phyloP scores from a whole-genome alignment of 2,329 filamentous ascomycete genomes.

The Colletotrichum shisoi region DNA sequence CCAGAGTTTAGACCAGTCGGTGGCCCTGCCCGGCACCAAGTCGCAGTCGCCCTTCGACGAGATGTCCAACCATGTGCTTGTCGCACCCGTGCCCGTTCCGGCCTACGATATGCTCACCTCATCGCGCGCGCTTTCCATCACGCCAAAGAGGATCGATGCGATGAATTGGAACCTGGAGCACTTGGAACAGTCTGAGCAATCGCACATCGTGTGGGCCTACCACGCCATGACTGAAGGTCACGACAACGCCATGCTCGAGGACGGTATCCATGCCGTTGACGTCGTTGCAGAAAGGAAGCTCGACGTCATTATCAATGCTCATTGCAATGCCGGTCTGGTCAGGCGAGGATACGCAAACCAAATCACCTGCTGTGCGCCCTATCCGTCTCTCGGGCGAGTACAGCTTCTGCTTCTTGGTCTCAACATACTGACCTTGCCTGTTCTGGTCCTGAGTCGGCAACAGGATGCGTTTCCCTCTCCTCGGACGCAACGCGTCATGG shows the following conservation, averaged over 20 bases:
- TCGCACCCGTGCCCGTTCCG: conserved; percentile 58
- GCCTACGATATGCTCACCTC: conserved; percentile 54
- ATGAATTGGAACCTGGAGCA: conserved; percentile 63
- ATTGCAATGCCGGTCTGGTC: conserved; percentile 57
- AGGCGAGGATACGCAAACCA: conserved; percentile 53
- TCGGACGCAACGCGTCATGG: conserved; percentile 35
- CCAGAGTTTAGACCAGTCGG: conserved; percentile 40
- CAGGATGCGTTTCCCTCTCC: conserved; percentile 43
- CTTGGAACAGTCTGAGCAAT: conserved; percentile 51
- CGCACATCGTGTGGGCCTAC: conserved; percentile 61
- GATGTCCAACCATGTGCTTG: conserved; percentile 35
- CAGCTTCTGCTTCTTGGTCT: conserved; percentile 43
- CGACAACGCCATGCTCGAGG: conserved; percentile 55
- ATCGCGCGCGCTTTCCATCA: conserved; percentile 54
- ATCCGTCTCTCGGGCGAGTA: conserved; percentile 44
- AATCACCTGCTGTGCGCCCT: conserved; percentile 62
- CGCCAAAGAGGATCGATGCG: conserved; percentile 56
- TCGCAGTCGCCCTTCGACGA: conserved; percentile 26
- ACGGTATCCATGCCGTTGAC: conserved; percentile 56
- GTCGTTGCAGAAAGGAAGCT: conserved; percentile 54
- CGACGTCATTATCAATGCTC: conserved; percentile 61
- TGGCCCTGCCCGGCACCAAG: conserved; percentile 36
- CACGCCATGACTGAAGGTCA: conserved; percentile 58
- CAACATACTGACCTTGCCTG: conserved; percentile 32
- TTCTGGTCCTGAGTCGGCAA: conserved; percentile 26